Base-by-base conservation (phyloP, 768 basidiomycete genomes). In the Pholiota molesta region DNA sequence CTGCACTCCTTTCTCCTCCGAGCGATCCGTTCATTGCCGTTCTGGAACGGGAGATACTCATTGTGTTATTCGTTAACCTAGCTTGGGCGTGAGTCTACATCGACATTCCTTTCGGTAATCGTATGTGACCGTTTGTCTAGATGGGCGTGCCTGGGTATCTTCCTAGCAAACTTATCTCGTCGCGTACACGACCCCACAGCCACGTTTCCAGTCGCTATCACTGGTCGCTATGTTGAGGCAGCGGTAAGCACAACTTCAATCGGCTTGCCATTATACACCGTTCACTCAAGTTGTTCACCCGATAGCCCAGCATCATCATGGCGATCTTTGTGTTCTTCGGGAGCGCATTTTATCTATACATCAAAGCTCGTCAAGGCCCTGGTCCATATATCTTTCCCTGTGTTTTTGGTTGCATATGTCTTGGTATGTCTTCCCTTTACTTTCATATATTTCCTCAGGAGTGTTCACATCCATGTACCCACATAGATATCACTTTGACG, bases 81-180 rank as follows among this genome's bases (percentile, higher is more conserved):
- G 78, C 79, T 28, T 91, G 88, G 88, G 89, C 82, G 88, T 88
- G 64, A 70, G 86, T 81, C n/a, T 17, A 16, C 51, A 37, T 8
- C 26, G 29, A 42, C 55, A 28, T 51, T 39, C 37, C 29, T 23
- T 29, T 16, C 29, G 44, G 14, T 55, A 31, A 19, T 21, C 54
- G 21, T 26, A 37, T 62, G 51, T 37, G n/a, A 60, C 44, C 35
- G 57, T 45, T 57, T 56, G 16, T 65, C 33, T 35, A 91, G 89
- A 26, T 92, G 90, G 89, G 73, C 75, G 11, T 88, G 85, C 68
- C 75, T 92, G 3, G 91, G 83, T 4, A 83, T 91, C 6, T 83
- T 82, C 62, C 72, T 91, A 3, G 86, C 90, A 3, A 75, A 83
- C 67, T 69, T 90, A 4, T 78, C 87, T 1, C 82, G 91, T 13